Evolutionary conservation across 495 filamentous ascomycete genomes (phyloP), one percentile per base, ranked within the genome.

Genomic region (Penicillium ochrochloron): DNA sequence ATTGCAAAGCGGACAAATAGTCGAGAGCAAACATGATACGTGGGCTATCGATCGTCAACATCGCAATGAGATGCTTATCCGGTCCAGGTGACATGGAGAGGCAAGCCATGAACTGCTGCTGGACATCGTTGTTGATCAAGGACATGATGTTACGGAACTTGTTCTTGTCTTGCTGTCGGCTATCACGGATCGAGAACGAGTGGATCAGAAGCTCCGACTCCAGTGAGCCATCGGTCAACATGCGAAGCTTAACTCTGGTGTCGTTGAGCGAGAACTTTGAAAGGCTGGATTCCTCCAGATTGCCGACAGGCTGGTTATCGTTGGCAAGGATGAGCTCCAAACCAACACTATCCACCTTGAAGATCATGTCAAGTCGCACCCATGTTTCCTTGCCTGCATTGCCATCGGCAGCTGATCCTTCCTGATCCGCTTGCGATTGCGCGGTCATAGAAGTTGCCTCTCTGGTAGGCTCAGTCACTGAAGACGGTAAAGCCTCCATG

Each of bases 61-160:
- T 90, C 5, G 92, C 93, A 67, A 98, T 93, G 53, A 97, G 76
- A 78, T 91, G 92, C 64, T 87, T 86, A 10, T 97, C 89, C 35
- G 89, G 78, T 4, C 94, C 94, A 29, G 92, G 91, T 9, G 96
- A 94, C 73, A 98, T 94, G 9, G 93, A 93, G 33, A 99, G 79
- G 77, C 90, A 96, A 39, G 95, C 95, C 96, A 99, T 98, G 72
- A 98, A 96, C 64, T 90, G 88, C 78, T 98, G 95, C 71, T 96
- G 91, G 11, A 95, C 93, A 57, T 90, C 89, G 64, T 92, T 91
- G 73, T 97, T 98, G 69, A 93, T 91, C 66, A 96, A 88, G 25
- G 94, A 94, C 95, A 99, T 98, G 76, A 98, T 97, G 74, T 96
- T 96, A 48, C 92, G 86, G 84, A 94, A 99, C 74, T 97, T 97